Conservation (phyloP, 2,329 filamentous ascomycete species). For the Aspergillus ruber region DNA sequence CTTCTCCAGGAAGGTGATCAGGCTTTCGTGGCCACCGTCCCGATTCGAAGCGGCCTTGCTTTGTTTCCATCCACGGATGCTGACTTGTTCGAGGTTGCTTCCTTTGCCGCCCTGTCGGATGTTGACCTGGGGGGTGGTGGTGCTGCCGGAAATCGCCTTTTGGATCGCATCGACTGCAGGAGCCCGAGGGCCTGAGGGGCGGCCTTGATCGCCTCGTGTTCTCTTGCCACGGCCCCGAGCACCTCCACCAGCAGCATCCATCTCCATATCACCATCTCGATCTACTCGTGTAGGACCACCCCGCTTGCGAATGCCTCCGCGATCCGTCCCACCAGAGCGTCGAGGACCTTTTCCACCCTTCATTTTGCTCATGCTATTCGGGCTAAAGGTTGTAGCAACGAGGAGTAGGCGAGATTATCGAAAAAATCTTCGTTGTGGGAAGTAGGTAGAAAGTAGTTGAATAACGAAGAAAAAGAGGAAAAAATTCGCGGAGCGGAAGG, state of each 20-base stretch:
- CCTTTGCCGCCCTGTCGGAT: slow-evolving; percentile 32
- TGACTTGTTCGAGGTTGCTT: slow-evolving; percentile 28
- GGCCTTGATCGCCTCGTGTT: slow-evolving; percentile 25
- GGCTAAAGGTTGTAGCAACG: not conserved
- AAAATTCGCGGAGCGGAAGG: slow-evolving; percentile 6
- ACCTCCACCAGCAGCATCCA: slow-evolving; percentile 43
- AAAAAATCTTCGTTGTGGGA: not conserved
- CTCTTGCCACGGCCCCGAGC: slow-evolving; percentile 30
- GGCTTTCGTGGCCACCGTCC: slow-evolving; percentile 59
- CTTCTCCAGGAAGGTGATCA: slow-evolving; percentile 64
- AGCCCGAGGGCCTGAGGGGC: slow-evolving; percentile 18
- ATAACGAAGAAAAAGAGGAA: not conserved
- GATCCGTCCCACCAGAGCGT: slow-evolving; percentile 25
- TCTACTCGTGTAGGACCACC: slow-evolving; percentile 43
- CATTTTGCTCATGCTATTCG: slow-evolving; percentile 18
- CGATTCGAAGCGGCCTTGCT: slow-evolving; percentile 63
- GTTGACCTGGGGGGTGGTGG: slow-evolving; percentile 29
- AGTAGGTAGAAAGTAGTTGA: not conserved
- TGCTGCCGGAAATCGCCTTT: slow-evolving; percentile 27
- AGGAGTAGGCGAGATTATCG: not conserved
- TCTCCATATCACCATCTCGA: slow-evolving; percentile 56
- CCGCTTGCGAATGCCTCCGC: slow-evolving; percentile 49
- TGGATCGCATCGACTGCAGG: slow-evolving; percentile 28
- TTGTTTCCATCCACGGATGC: slow-evolving; percentile 56
- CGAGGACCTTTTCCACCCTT: slow-evolving; percentile 26